Base-by-base conservation (phyloP, 805 yeast species). In the Saturnispora gosingensis region DNA sequence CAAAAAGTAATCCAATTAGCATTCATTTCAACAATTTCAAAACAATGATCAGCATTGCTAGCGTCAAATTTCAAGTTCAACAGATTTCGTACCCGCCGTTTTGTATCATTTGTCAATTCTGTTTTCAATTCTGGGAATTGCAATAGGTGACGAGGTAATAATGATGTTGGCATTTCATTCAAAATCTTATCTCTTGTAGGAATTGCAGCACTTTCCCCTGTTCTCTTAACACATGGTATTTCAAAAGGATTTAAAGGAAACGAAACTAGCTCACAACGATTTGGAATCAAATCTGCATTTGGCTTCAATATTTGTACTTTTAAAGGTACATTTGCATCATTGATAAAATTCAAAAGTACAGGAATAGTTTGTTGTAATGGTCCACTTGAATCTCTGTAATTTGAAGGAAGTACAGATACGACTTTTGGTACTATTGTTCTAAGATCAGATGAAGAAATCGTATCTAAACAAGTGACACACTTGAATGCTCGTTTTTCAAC, bases 1-100 rank as follows among this genome's bases (percentile, higher is more conserved):
- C 58, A 81, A 81, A 58, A 81, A 86, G 44, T 40, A 11, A n/a
- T 15, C 44, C 44, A 40, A 40, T 40, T 40, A 13, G 44, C 28
- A 24, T 40, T 27, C 5, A 6, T 3, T 11, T 40, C 44, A 24
- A 40, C 25, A 22, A 24, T 10, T 24, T 40, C 24, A n/a, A 18
- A 18, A 24, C 30, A 16, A 16, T 24, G 8, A n/a, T 40, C 44
- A 16, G 3, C 22, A 22, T 24, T 22, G 22, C 1, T n/a, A 5
- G 16, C 30, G 22, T 22, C 18, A 11, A 40, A 24, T 3, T 11
- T 40, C 44, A 22, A 16, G 15, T 40, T 16, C 3, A 18, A 25
- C 22, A 24, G 15, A 22, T 22, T 15, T 13, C 25, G 30, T 24
- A 40, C 5, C 10, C 30, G n/a, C 15, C 24, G 11, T 10, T 25